phyloP scores from a whole-genome alignment of 148 eudicot genomes.

The Chenopodium album region DNA sequence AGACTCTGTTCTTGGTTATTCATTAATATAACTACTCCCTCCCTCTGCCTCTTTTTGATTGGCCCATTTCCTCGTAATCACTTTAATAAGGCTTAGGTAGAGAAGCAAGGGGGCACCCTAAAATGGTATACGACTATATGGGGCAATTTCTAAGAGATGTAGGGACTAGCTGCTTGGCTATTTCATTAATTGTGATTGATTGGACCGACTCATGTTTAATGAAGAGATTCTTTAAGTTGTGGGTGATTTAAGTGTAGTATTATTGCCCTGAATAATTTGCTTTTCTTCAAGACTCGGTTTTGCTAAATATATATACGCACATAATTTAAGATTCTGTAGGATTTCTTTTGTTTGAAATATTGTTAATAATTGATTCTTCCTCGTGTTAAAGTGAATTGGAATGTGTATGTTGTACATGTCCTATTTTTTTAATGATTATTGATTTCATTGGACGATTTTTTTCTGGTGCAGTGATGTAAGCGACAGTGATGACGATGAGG shows the following conservation, averaged over 20 bases:
- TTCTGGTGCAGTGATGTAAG: constrained; percentile 46
- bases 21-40: no score
- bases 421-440: background rate
- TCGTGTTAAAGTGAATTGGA: background rate
- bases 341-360: background rate
- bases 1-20: no score
- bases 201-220: background rate
- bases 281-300: background rate
- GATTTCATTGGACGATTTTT: constrained; percentile 17
- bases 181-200: background rate
- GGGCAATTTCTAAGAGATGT: no score
- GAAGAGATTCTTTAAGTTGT: background rate
- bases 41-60: no score
- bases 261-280: background rate
- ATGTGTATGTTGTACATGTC: background rate
- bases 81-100: no score
- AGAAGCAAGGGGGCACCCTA: no score
- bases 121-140: no score
- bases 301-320: background rate
- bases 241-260: background rate
- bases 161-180: background rate
- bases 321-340: background rate
- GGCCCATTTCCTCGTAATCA: no score
- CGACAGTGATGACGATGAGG: constrained; percentile 45
- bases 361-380: background rate